Base-by-base conservation (phyloP, 257 asterid genomes). In the Salvia splendens region DNA sequence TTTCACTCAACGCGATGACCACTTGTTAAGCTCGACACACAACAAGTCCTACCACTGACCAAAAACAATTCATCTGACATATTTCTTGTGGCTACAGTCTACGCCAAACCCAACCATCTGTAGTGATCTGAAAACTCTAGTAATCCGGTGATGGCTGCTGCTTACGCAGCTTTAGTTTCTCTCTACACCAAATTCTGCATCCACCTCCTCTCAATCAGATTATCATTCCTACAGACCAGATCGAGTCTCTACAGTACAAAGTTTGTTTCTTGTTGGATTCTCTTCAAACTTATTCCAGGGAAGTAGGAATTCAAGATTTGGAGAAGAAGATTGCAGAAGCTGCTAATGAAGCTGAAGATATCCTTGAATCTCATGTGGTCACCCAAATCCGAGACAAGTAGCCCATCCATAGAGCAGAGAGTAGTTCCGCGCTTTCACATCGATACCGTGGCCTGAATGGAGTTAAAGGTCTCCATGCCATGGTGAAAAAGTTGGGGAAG, bases 91-190 rank as follows among this genome's bases (percentile, higher is more conserved):
- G 30, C 30, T 24, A 24, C 30, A 24, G 30, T 17, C 20, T 24
- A 24, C 30, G n/a, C n/a, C n/a, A n/a, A n/a, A n/a, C n/a, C n/a
- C n/a, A n/a, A 24, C 30, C 30, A 24, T 24, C 30, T 24, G 30
- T 24, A 64, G 48, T 64, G 35, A 15, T 50, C 36, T 8, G 11
- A 65, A 35, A 17, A 50, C n/a, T 32, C 15, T 10, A 5, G 32
- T 41, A 54, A 60, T 36, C 60, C 40, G 3, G 30, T 12, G 30
- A 67, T 61, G 30, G 66, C 79, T 15, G 66, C 79, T 28, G 69
- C 75, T 7, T 74, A 74, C 48, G 72, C 74, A 46, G 60, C 77
- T 70, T 49, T 70, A 12, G 70, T 68, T 61, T 78, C 83, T 32
- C 77, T 78, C 68, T 78, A 0, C 65, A 74, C 46, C 36, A 66